A percentile compares a stretch with the other conserved stretches of the same genome.
These are phyloP conservation scores for Fusarium dlaminii DNA, from an alignment of 2,329 filamentous ascomycete species.

Conservation along the genomic window DNA sequence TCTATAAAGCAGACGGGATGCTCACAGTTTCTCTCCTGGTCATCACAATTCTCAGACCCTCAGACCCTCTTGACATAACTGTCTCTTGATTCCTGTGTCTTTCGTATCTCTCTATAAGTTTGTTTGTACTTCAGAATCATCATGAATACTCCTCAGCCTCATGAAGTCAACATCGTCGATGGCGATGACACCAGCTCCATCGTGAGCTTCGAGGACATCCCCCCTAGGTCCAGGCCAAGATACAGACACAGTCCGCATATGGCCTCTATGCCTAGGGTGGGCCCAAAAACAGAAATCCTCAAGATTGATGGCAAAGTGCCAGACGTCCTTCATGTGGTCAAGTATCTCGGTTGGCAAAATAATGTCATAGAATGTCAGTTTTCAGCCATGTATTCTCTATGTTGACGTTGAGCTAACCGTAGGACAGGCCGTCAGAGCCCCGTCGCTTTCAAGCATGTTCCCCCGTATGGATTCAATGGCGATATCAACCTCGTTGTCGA, in stretches of 20 bases:
- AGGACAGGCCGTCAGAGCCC: conserved; percentile 50
- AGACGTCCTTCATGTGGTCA: conserved; percentile 54
- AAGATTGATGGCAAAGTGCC: conserved; percentile 50
- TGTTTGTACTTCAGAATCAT: not conserved
- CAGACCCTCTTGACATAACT: not conserved
- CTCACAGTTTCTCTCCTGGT: not conserved
- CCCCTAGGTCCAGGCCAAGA: not conserved
- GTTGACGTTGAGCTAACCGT: conserved; percentile 14
- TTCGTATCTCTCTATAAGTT: not conserved
- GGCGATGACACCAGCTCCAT: conserved; percentile 34
- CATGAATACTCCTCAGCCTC: conserved; percentile 24
- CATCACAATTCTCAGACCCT: not conserved
- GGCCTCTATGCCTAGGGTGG: not conserved
- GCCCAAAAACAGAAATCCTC: conserved; percentile 19
- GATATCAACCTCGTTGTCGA: conserved; percentile 30
- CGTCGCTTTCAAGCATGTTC: conserved; percentile 50
- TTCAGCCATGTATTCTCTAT: not conserved
- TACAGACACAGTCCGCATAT: not conserved
- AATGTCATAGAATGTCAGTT: conserved; percentile 50
- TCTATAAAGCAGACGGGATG: conserved; percentile 21
- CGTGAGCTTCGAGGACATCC: conserved; percentile 38
- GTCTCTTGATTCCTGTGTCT: not conserved
- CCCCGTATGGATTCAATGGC: conserved; percentile 41
- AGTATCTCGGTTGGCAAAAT: conserved; percentile 49
- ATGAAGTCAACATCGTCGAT: conserved; percentile 15